Base-by-base conservation (phyloP, 352 stramenopile species). In the Pythium sp. region DNA sequence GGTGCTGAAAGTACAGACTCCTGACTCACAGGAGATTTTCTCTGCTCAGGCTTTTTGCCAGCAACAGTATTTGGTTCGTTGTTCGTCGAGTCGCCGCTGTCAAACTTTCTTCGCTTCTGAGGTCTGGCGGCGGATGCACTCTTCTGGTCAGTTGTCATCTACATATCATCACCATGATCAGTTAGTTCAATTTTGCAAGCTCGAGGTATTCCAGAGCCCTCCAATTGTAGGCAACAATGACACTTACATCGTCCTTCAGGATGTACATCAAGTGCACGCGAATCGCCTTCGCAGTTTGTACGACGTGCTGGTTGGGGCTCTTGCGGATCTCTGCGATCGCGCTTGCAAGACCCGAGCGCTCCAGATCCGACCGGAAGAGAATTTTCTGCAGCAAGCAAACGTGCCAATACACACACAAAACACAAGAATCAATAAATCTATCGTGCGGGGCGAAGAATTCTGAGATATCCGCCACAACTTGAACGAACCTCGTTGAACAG, bases 211-310 rank as follows among this genome's bases (percentile, higher is more conserved):
- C 5, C 9, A 11, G 18, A n/a, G 2, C 7, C 6, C 24, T 32
- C 8, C 8, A 49, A 36, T 5, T 22, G 26, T 28, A 58, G 5
- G 26, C 14, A 58, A 38, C 15, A n/a, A 41, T 6, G 18, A 28
- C 26, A 47, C 38, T 47, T 60, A 56, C 49, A 43, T 70, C 64
- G 5, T 70, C 60, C 34, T 58, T 66, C n/a, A 70, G 51, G 54
- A 46, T 51, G n/a, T 57, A 32, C 46, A 72, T 74, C 34, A 74
- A 32, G 43, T 69, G 67, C 26, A 68, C 69, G 30, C 69, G 64
- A 36, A 74, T 32, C 24, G 58, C 56, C 32, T 61, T 74, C 12
- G 65, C 65, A 5, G 69, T 74, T 43, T 74, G 62, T 15, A 62
- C 65, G 22, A 74, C 62, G 36, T 71, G 66, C 24, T 61, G 69